Base-by-base conservation (phyloP, 2,329 filamentous ascomycete species). In the Sporothrix inflata region DNA sequence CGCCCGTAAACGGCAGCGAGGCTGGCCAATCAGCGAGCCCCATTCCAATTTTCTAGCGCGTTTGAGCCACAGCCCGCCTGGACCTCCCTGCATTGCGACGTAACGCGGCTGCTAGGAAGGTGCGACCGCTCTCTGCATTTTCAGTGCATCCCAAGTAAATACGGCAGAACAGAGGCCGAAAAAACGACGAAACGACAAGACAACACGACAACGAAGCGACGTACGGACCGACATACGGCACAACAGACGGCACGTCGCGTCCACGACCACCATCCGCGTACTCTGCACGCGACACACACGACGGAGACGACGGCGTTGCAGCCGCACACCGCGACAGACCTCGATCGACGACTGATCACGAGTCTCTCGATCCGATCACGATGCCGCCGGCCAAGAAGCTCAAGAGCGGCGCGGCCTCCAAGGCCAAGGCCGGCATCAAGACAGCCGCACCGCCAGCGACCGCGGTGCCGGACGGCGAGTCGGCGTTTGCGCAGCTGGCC, bases 401-500 rank as follows among this genome's bases (percentile, higher is more conserved):
- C 75, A 88, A 85, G 81, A 85, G 84, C 80, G 82, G 82, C 77
- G 82, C 83, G 73, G 82, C 82, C 75, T 79, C 83, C 73, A 81
- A 81, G 77, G 77, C 82, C 60, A 81, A 83, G 74, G 79, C 82
- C 69, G 79, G 78, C n/a, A 75, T 74, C 55, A 75, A 76, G 40
- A 81, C 83, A 71, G 79, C 83, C 38, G 84, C 85, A 71, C 88
- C 89, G 60, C 89, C 91, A 7, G 89, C 90, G 6, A 86, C 91
- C 75, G 88, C 89, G 76, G 92, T 91, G 77, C 80, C 93, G 74
- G 89, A 92, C 76, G 90, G 90, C 78, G 91, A 93, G 78, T 90
- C 85, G 77, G 84, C 87, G 75, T 93, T 94, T 82, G 90, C 91
- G 77, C 88, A 92, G 80, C 85, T 98, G 75, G 96, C 96, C 74